Conservation (phyloP, 352 stramenopile genomes). For the Thalassiosira gravida region DNA sequence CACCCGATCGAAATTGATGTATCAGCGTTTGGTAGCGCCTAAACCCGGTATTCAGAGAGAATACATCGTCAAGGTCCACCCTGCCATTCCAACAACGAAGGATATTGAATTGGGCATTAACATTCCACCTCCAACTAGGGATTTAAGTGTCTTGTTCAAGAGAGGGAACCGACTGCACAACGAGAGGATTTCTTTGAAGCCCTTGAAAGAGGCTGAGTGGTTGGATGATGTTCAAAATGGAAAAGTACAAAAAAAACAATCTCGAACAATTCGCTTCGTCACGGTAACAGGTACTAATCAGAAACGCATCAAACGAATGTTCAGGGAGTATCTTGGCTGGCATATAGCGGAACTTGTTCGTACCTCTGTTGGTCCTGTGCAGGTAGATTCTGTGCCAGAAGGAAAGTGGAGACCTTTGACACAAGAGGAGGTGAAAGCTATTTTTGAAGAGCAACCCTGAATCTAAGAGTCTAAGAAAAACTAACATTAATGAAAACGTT, state of each 20-base stretch:
- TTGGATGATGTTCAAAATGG: constrained; percentile 28
- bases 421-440: constrained; percentile 54
- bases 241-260: not conserved
- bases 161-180: constrained; percentile 51
- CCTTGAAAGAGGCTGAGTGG: constrained; percentile 65
- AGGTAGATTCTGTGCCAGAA: constrained; percentile 52
- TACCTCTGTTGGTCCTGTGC: constrained; percentile 70
- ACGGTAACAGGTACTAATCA: constrained; percentile 77
- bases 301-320: constrained; percentile 79
- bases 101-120: constrained; percentile 55
- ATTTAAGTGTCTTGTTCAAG: constrained; percentile 48
- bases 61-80: constrained; percentile 73
- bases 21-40: constrained; percentile 65
- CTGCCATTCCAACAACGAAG: constrained; percentile 30
- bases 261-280: constrained; percentile 62
- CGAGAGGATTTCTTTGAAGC: constrained; percentile 56
- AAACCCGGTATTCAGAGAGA: constrained; percentile 72
- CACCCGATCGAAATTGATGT: constrained; percentile 59
- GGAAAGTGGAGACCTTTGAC: constrained; percentile 70
- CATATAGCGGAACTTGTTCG: constrained; percentile 68
- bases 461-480: too few relatives aligned
- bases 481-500: too few relatives aligned
- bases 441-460: constrained; percentile 38
- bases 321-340: constrained; percentile 68
- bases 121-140: constrained; percentile 35